Base-by-base conservation (phyloP, 805 yeast genomes). In the Saccharomycopsis olivae region DNA sequence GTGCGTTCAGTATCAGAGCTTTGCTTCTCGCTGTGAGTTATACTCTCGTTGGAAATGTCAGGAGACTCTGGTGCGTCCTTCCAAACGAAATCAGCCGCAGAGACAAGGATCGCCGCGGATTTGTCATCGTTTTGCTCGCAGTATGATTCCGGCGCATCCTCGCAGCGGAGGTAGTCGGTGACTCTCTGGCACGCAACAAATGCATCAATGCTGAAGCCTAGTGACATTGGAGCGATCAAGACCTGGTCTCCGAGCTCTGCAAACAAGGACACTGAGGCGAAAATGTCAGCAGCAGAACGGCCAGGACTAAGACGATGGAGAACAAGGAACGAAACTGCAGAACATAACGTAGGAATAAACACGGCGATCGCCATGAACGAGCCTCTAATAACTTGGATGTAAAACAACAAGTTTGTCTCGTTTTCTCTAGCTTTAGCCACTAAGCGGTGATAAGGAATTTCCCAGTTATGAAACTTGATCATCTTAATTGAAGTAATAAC, bases 381-480 rank as follows among this genome's bases (percentile, higher is more conserved):
- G 49, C 73, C 80, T 55, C 88, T 71, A 24, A 73, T 53, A 29
- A 74, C 60, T 52, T 80, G 85, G 64, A 81, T 70, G 35, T 57
- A 61, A 50, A 72, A 65, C 48, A 84, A 64, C 38, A 66, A 60
- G 9, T 50, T 47, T 69, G 79, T 73, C 57, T 84, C 95, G 20
- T 62, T 56, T 1, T 50, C 49, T 53, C 95, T 67, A 29, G 71
- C 61, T 3, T 64, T 63, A 5, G 72, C 50, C 32, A 84, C 68
- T 33, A 69, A 55, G 9, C 65, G 55, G 40, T 66, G 64, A 55
- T 82, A 85, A 1, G 94, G 83, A 19, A 65, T 66, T 59, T 85
- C 95, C 95, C 95, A 85, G 1, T 89, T 78, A 54, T 85, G 85
- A 55, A 69, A 81, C 61, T 84, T 84, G 59, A 84, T 80, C 54